These are phyloP conservation scores for Astragalus glycyphyllos DNA, from an alignment of 306 rosid species.

Conservation along the genomic window DNA sequence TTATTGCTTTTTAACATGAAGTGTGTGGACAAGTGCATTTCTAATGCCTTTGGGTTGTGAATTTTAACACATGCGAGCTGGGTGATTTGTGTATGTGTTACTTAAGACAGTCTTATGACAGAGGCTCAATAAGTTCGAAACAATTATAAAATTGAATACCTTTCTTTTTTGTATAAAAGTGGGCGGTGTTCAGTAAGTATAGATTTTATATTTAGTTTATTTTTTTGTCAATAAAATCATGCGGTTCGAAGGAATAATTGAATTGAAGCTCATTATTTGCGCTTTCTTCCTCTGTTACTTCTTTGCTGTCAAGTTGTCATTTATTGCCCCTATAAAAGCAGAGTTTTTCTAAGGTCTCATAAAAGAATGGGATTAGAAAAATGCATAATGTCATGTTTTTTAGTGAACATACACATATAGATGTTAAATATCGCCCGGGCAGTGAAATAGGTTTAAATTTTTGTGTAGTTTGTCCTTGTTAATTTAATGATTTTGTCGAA, in stretches of 20 bases:
- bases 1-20: constrained; percentile 4
- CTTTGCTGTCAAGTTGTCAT: background rate
- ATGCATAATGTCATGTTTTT: too few relatives aligned
- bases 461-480: background rate
- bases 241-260: too few relatives aligned
- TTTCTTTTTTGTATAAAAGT: background rate
- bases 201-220: background rate
- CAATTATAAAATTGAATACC: background rate
- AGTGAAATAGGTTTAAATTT: background rate
- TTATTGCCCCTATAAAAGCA: background rate
- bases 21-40: constrained; percentile 36
- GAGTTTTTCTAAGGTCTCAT: background rate
- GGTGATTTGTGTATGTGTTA: background rate
- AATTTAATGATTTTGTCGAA: background rate
- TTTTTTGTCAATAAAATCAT: too few relatives aligned
- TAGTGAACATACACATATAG: background rate
- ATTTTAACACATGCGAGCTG: background rate
- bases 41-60: background rate
- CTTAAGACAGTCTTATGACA: background rate
- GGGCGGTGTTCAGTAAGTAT: background rate
- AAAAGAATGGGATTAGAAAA: too few relatives aligned
- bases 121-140: background rate
- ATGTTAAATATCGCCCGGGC: background rate
- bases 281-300: background rate
- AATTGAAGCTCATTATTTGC: background rate